Percentiles rank a stretch among this genome's conserved stretches.
Conservation (phyloP, 345 rosid species). For the Populus pruinosa region DNA sequence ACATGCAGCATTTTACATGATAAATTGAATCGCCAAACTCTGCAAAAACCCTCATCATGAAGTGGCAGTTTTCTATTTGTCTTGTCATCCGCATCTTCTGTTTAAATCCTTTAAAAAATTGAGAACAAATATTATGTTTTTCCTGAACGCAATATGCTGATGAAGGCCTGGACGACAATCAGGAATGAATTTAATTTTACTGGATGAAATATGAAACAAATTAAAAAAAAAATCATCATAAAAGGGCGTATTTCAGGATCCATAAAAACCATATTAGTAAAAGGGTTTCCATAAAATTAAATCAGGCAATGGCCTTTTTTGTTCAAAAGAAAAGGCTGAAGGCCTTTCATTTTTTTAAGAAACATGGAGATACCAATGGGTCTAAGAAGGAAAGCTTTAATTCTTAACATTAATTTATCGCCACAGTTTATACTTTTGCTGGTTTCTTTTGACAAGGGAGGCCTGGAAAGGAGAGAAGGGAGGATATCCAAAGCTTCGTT, state of each 20-base stretch:
- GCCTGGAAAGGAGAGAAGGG: neutral
- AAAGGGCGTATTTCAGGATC: too few species aligned
- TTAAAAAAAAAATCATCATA: too few species aligned
- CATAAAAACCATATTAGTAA: too few species aligned
- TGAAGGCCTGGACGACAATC: too few species aligned
- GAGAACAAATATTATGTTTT: neutral
- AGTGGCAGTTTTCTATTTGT: neutral
- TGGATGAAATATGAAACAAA: too few species aligned
- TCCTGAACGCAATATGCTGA: too few species aligned
- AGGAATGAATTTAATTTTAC: neutral
- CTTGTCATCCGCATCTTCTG: neutral
- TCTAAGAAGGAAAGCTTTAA: neutral
- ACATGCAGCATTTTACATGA: too few species aligned
- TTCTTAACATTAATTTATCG: neutral
- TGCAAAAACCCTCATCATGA: neutral
- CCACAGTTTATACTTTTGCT: neutral
- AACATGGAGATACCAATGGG: neutral
- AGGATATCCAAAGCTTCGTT: neutral
- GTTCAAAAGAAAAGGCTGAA: too few species aligned
- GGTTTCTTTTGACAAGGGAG: neutral
- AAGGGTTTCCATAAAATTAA: too few species aligned
- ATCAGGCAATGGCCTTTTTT: too few species aligned
- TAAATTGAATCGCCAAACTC: neutral
- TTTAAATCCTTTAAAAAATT: too few species aligned
- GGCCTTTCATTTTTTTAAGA: neutral